These are phyloP conservation scores for Globisporangium camurandrum DNA, from an alignment of 352 stramenopile genomes.

Conservation along the genomic window DNA sequence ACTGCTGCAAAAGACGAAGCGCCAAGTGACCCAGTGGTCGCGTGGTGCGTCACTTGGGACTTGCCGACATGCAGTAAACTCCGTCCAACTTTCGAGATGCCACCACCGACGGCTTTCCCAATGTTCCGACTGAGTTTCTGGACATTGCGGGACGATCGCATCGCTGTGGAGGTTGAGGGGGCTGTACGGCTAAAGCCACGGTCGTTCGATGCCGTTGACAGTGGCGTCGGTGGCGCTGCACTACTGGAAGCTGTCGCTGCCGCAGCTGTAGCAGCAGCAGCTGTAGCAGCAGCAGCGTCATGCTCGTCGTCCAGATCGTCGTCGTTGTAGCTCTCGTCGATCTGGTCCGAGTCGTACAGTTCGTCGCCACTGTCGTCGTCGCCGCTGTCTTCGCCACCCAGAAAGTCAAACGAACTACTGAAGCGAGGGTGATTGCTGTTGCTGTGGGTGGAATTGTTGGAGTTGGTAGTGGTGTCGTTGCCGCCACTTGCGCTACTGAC, in stretches of 20 bases:
- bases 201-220: conserved; percentile 6
- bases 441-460: no score
- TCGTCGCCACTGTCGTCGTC: conserved; percentile 75
- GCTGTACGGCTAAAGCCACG: conserved; percentile 9
- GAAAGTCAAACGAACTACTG: conserved; percentile 78
- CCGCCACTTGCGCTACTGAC: not conserved
- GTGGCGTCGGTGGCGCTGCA: conserved; percentile 12
- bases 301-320: not conserved
- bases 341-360: conserved; percentile 63
- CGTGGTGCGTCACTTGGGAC: conserved; percentile 18
- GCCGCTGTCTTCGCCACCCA: conserved; percentile 75
- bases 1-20: no score
- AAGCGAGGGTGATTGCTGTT: conserved; percentile 18
- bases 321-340: conserved; percentile 34
- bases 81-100: conserved; percentile 74
- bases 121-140: conserved; percentile 76
- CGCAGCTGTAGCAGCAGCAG: conserved; percentile 1
- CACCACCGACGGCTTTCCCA: conserved; percentile 65
- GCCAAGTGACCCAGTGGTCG: no score
- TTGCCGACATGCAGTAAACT: conserved; percentile 72
- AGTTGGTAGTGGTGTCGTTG: no score
- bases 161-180: conserved; percentile 4
- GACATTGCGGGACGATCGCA: conserved; percentile 35
- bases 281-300: conserved; percentile 2
- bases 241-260: not conserved